phyloP scores from a whole-genome alignment of 495 filamentous ascomycete species.

The Diplogelasinospora grovesii region DNA sequence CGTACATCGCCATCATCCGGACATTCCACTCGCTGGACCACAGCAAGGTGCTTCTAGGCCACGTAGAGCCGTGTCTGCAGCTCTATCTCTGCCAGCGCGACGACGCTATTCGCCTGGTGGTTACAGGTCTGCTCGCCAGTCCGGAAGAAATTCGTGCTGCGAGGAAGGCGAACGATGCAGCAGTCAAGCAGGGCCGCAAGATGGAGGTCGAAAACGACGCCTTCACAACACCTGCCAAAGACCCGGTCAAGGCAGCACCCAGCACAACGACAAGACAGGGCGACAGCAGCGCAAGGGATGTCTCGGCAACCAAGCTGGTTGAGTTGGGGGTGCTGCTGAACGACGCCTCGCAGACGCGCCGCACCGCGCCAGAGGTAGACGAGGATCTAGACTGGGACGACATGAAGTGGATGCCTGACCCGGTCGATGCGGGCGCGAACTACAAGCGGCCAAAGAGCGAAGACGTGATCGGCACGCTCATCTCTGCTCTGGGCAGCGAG shows the following conservation, averaged over 20 bases:
- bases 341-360: conserved; percentile 47
- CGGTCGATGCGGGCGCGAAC: conserved; percentile 85
- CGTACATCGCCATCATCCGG: conserved; percentile 89
- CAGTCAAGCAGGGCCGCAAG: not conserved
- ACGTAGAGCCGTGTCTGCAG: conserved; percentile 76
- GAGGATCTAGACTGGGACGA: conserved; percentile 82
- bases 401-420: conserved; percentile 86
- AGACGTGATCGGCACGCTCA: conserved; percentile 87
- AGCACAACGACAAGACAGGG: not conserved
- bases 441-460: conserved; percentile 82
- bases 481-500: conserved; percentile 78
- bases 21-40: conserved; percentile 85
- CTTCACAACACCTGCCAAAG: conserved; percentile 14
- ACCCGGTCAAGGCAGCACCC: not conserved
- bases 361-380: conserved; percentile 40
- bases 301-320: conserved; percentile 39
- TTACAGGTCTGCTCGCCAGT: conserved; percentile 75
- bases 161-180: conserved; percentile 31
- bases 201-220: not conserved
- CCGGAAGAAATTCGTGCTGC: conserved; percentile 36
- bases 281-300: not conserved
- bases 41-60: conserved; percentile 82
- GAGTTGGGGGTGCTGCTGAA: conserved; percentile 73
- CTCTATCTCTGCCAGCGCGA: conserved; percentile 88
- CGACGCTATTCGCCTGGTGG: conserved; percentile 82